phyloP scores from a whole-genome alignment of 257 asterid species.

The Solanum verrucosum region DNA sequence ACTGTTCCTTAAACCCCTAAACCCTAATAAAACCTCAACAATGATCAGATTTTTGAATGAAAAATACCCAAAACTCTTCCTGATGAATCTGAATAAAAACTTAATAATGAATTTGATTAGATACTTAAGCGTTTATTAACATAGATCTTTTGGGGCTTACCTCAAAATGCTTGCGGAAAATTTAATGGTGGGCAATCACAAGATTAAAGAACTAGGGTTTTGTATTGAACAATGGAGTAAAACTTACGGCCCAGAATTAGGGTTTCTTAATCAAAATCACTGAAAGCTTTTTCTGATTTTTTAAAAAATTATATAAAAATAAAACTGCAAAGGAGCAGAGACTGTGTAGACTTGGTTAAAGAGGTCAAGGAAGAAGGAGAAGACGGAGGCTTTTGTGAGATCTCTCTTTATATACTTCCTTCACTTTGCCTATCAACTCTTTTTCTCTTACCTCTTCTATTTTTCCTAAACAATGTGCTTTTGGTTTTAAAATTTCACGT shows the following conservation, averaged over 20 bases:
- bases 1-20: conserved; percentile 27
- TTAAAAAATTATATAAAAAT: neutral
- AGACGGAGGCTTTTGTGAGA: conserved; percentile 11
- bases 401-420: conserved; percentile 3
- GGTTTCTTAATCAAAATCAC: conserved; percentile 12
- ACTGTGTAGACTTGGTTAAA: conserved; percentile 3
- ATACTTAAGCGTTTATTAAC: conserved; percentile 4
- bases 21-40: conserved; percentile 17
- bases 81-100: neutral
- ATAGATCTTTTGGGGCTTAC: conserved; percentile 19
- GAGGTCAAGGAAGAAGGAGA: neutral
- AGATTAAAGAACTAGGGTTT: conserved; percentile 23
- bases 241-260: neutral
- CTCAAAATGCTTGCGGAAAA: neutral
- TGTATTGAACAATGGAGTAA: neutral
- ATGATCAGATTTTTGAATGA: neutral
- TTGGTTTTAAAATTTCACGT: neutral
- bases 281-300: conserved; percentile 7
- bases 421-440: neutral
- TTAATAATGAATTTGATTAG: neutral
- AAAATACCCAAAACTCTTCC: neutral
- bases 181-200: neutral
- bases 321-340: neutral
- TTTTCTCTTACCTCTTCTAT: neutral
- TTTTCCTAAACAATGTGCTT: neutral